A percentile compares a stretch with the other conserved stretches of the same genome.
Evolutionary conservation across 108 stramenopile genomes (phyloP).

Genomic region (Asterionellopsis glacialis): DNA sequence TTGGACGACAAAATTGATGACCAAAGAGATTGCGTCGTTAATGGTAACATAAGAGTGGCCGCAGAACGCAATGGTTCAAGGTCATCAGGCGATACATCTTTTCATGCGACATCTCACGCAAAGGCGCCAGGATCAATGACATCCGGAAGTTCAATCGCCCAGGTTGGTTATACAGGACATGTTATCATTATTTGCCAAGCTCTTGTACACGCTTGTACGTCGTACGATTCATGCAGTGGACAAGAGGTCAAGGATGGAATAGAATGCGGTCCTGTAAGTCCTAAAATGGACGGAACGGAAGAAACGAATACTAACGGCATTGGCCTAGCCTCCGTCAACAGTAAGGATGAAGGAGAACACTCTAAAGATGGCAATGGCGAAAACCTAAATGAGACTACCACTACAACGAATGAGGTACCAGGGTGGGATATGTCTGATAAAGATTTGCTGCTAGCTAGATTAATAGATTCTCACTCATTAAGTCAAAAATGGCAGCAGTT

Average conservation of each 20-base stretch:
- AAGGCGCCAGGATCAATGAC: too few species aligned
- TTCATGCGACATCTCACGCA: too few species aligned
- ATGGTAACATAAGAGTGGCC: too few species aligned
- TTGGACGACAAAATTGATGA: constrained; percentile 4
- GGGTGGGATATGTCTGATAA: constrained; percentile 9
- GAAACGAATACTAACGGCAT: background rate
- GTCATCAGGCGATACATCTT: too few species aligned
- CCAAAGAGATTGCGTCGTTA: too few species aligned
- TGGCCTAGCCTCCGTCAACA: background rate
- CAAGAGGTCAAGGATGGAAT: background rate
- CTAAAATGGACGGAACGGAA: background rate
- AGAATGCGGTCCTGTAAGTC: background rate
- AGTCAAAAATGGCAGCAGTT: constrained; percentile 70
- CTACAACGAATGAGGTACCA: constrained; percentile 6
- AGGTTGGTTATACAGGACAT: constrained; percentile 90
- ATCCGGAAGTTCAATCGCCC: constrained; percentile 27
- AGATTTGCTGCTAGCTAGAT: constrained; percentile 27
- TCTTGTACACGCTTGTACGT: constrained; percentile 79
- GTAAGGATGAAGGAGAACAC: background rate
- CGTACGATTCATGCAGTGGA: background rate
- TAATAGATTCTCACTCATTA: constrained; percentile 44
- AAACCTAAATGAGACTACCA: background rate
- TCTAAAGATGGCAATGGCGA: background rate
- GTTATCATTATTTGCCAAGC: constrained; percentile 95
- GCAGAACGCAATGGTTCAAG: background rate